Percentiles rank a stretch among this genome's conserved stretches.
Evolutionary conservation across 495 filamentous ascomycete species (phyloP).

Genomic region (Paragyromitra xinjiangensis): DNA sequence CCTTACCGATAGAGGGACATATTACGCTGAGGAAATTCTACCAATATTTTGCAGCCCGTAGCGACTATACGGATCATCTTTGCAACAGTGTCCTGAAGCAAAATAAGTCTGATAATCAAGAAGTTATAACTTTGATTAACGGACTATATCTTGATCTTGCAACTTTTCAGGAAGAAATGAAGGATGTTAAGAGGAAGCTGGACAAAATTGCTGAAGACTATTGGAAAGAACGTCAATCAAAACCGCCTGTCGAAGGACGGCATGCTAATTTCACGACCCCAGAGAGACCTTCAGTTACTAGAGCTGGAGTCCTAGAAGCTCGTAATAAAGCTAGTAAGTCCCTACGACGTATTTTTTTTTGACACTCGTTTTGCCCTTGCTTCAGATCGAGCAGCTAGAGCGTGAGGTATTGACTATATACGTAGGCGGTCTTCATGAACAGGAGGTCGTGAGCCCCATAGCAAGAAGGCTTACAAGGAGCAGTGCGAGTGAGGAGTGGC

Average conservation of each 20-base stretch:
- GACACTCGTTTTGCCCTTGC: background rate
- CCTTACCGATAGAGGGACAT: background rate
- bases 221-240: background rate
- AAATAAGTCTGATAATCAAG: background rate
- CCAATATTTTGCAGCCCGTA: conserved; percentile 19
- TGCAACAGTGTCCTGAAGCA: background rate
- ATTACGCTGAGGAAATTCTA: conserved; percentile 31
- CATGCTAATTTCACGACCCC: background rate
- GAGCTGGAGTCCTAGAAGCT: background rate
- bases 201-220: conserved; percentile 1
- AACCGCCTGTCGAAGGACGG: background rate
- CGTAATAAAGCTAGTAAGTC: background rate
- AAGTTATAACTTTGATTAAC: conserved; percentile 6
- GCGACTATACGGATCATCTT: conserved; percentile 18
- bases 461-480: background rate
- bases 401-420: background rate
- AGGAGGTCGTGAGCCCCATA: background rate
- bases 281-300: background rate
- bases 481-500: conserved; percentile 12
- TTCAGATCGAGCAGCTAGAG: background rate
- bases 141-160: background rate
- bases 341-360: background rate
- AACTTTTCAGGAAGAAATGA: background rate
- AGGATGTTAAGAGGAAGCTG: background rate
- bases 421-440: background rate